Base-by-base conservation (phyloP, 2,329 filamentous ascomycete species). In the Cordyceps sp. region DNA sequence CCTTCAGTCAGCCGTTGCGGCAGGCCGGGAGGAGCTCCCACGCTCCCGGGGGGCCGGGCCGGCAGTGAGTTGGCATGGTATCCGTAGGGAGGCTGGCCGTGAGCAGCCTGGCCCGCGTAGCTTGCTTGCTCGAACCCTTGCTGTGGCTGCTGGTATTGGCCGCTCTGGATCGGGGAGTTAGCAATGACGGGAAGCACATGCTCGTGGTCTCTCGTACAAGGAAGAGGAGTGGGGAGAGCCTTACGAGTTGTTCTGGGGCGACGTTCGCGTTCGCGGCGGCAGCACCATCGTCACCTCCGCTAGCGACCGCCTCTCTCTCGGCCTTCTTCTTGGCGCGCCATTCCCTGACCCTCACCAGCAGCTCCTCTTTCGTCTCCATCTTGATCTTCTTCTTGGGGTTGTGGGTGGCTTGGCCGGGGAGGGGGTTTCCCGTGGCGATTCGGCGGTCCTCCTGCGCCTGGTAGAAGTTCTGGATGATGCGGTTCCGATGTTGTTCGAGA, bases 391-490 rank as follows among this genome's bases (percentile, higher is more conserved):
- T 78, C 9, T 64, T 72, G 2, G 75, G 70, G 38, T 74, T 74
- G 52, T 83, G 78, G 24, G 59, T 54, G 32, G 61, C 63, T 36
- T 66, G 62, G 2, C 79, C 78, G 0, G 81, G 72, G 14, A 78
- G 70, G 3, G 82, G 81, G 48, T 94, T 93, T 23, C 86, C 88
- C 2, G 85, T 93, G 8, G 73, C 69, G 30, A 78, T 75, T 42
- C 81, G 77, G 36, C 85, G 72, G 45, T 93, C 83, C 36, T 80
- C 78, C 55, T 93, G 82, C 18, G 76, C 77, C 50, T 84, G 76
- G 55, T 92, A 88, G 55, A 78, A 93, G 54, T 80, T 78, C 44
- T 82, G 72, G 40, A 85, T 73, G 50, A 96, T 83, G 45, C 82
- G 74, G 55, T 90, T 81, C 49, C 82, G 79, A 62, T 94, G 86